Conservation (phyloP, 139 green algal genomes). For the Trebouxia sp. region DNA sequence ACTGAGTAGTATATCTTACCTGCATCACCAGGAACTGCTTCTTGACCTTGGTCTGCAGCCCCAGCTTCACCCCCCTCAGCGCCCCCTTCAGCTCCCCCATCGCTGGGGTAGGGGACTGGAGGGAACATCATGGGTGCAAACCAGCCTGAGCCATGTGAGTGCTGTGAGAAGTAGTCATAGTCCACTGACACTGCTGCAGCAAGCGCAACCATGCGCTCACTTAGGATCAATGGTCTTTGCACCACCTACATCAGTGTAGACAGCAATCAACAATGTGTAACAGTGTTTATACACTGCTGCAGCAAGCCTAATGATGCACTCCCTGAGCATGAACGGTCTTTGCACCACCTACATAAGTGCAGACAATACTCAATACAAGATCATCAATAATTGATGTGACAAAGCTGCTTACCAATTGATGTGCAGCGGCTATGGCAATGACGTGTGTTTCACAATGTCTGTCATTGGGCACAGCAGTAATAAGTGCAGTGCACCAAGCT, state of each 20-base stretch:
- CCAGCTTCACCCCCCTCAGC: constrained; percentile 24
- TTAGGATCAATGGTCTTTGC: constrained; percentile 50
- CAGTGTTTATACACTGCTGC: neutral
- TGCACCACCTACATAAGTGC: too few relatives aligned
- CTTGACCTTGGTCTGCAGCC: neutral
- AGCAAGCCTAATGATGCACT: too few relatives aligned
- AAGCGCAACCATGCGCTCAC: constrained; percentile 78
- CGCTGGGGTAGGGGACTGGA: constrained; percentile 27
- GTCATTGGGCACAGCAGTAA: too few relatives aligned
- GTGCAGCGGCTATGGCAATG: too few relatives aligned
- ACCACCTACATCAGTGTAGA: constrained; percentile 51
- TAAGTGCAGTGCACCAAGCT: too few relatives aligned
- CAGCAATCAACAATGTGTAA: neutral
- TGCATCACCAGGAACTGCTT: constrained; percentile 21
- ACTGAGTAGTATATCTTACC: too few relatives aligned
- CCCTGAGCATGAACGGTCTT: too few relatives aligned
- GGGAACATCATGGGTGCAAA: constrained; percentile 48
- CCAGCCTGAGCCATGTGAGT: constrained; percentile 54
- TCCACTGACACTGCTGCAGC: constrained; percentile 75
- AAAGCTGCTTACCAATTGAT: too few relatives aligned
- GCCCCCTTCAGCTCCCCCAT: neutral
- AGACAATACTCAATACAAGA: too few relatives aligned
- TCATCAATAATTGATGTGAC: too few relatives aligned
- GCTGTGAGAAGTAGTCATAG: constrained; percentile 64
- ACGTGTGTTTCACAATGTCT: too few relatives aligned